Evolutionary conservation across 148 eudicot genomes (phyloP).

Genomic region (Amaranthus cruentus): DNA sequence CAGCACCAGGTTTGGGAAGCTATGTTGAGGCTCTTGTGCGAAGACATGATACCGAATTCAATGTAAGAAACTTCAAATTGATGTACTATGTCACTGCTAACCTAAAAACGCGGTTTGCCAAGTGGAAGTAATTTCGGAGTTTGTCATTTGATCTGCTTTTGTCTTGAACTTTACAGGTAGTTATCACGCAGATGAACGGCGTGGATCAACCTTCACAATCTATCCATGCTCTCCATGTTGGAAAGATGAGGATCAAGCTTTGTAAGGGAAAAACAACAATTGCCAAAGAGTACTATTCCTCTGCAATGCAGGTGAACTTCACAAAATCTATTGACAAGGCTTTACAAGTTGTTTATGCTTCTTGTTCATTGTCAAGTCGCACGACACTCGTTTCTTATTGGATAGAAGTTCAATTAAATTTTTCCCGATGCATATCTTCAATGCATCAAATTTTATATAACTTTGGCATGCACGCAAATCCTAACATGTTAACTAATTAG

Average conservation of each 20-base stretch:
- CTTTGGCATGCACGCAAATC: too few species aligned
- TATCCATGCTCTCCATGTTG: slow-evolving; percentile 80
- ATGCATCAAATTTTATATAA: too few species aligned
- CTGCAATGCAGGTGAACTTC: slow-evolving; percentile 76
- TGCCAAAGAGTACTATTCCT: slow-evolving; percentile 85
- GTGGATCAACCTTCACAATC: slow-evolving; percentile 64
- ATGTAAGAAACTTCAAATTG: slow-evolving; percentile 40
- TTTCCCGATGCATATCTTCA: too few species aligned
- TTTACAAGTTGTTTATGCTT: too few species aligned
- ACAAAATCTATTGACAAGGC: neutral
- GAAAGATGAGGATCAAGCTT: slow-evolving; percentile 98
- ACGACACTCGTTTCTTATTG: too few species aligned
- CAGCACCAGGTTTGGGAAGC: slow-evolving; percentile 99
- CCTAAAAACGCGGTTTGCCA: neutral
- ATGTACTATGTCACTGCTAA: neutral
- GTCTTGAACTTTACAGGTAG: slow-evolving; percentile 51
- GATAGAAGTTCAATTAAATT: too few species aligned
- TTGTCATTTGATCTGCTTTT: neutral
- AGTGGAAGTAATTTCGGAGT: neutral
- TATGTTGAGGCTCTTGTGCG: slow-evolving; percentile 94
- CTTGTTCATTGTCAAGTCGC: too few species aligned
- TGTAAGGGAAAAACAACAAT: slow-evolving; percentile 77
- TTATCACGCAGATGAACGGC: slow-evolving; percentile 85
- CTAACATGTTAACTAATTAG: too few species aligned
- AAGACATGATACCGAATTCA: slow-evolving; percentile 84